Percentiles rank a stretch among this genome's conserved stretches.
Conservation (phyloP, 805 yeast species). For the Cyberlindnera japonica region DNA sequence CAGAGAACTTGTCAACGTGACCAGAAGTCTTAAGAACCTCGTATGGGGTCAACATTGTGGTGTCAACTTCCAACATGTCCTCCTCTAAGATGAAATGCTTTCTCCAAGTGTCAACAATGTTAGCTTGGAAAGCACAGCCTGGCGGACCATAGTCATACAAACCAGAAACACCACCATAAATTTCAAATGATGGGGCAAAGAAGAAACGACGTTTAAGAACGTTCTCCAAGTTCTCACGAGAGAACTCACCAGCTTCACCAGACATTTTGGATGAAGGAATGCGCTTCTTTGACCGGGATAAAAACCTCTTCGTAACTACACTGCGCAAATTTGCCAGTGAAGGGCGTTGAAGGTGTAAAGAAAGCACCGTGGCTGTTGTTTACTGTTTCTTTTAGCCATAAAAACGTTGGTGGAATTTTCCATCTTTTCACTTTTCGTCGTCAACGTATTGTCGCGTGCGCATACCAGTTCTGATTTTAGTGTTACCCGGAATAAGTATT, state of each 20-base stretch:
- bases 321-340: too few species aligned
- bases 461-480: too few species aligned
- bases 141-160: slow-evolving; percentile 99
- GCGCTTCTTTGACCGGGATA: too few species aligned
- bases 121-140: slow-evolving; percentile 97
- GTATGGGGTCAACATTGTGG: slow-evolving; percentile 96
- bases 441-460: too few species aligned
- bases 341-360: too few species aligned
- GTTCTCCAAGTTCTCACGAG: slow-evolving; percentile 85
- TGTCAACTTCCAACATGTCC: slow-evolving; percentile 98
- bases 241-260: slow-evolving; percentile 41
- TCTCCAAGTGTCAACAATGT: slow-evolving; percentile 93
- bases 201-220: slow-evolving; percentile 93
- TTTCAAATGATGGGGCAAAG: slow-evolving; percentile 95
- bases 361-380: too few species aligned
- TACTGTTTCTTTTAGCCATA: too few species aligned
- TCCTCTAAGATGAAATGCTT: slow-evolving; percentile 96
- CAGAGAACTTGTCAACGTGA: slow-evolving; percentile 98
- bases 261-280: slow-evolving; percentile 13
- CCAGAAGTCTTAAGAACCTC: slow-evolving; percentile 98
- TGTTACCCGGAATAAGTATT: too few species aligned
- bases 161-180: slow-evolving; percentile 98
- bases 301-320: too few species aligned
- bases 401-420: too few species aligned
- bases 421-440: too few species aligned